phyloP scores from a whole-genome alignment of 345 rosid genomes.

The Rhodomyrtus tomentosa region DNA sequence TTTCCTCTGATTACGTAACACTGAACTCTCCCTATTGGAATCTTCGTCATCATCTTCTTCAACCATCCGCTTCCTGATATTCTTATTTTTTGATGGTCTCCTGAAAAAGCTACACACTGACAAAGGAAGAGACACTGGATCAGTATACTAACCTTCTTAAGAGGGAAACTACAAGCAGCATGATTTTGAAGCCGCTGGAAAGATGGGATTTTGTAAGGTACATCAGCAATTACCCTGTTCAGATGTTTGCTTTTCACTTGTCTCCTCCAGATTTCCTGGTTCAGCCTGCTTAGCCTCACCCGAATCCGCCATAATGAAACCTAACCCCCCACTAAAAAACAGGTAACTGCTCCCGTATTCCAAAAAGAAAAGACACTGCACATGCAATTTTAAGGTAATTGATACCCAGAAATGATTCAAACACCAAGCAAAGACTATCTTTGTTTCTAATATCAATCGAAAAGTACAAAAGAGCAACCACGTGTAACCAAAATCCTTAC shows the following conservation, averaged over 20 bases:
- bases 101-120: conserved; percentile 73
- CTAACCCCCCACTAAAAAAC: not conserved
- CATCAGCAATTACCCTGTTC: conserved; percentile 23
- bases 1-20: conserved; percentile 42
- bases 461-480: not conserved
- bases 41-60: conserved; percentile 39
- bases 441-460: not conserved
- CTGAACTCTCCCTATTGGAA: conserved; percentile 23
- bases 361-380: not conserved
- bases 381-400: not conserved
- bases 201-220: not conserved
- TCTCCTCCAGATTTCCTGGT: not conserved
- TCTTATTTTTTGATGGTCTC: conserved; percentile 58
- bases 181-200: not conserved
- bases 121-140: conserved; percentile 10
- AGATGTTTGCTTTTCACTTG: conserved; percentile 11
- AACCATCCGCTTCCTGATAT: conserved; percentile 55
- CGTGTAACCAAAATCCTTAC: not conserved
- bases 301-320: conserved; percentile 27
- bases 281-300: conserved; percentile 12
- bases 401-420: not conserved
- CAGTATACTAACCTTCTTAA: not conserved
- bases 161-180: not conserved
- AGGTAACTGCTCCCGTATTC: not conserved
- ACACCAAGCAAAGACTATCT: not conserved